Evolutionary conservation across 2,329 filamentous ascomycete species (phyloP), one percentile per base, ranked within the genome.

Genomic region (Calonectria montana): DNA sequence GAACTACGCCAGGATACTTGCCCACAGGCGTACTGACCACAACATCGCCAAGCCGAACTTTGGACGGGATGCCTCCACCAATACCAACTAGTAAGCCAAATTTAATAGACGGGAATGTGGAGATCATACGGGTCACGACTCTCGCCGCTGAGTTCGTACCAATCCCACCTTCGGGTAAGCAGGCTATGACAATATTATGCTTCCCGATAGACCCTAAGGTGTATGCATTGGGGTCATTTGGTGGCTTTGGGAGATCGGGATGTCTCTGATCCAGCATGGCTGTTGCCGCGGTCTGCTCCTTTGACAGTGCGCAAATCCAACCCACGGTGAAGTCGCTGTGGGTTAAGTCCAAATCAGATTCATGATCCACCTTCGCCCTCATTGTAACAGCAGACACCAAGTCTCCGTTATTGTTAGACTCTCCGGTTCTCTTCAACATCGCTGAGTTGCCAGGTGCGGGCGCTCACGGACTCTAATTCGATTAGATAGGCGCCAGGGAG

Each of bases 301-400:
- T 72, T 0, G 70, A 43, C 7, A 74, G 9, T 3, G 72, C 72
- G 29, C 70, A 72, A 23, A 74, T 35, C 70, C 70, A 74, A 18
- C 70, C 72, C 27, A 74, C 53, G 10, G 43, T 65, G 16, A 8
- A 35, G 31, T 35, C 31, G 9, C 10, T 12, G 12, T 35, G 31
- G 31, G 31, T 35, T 10, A 35, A 35, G 12, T 7, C 9, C 10
- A 8, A 12, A 7, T 35, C 12, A 7, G 9, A 31, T 31, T 9
- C 29, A 31, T 9, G 29, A 31, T 31, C 29, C 29, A 9, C 29
- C 29, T 5, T 31, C 5, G 29, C 12, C 31, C 12, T 35, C 31
- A 10, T 35, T 35, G 10, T 35, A 35, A 6, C 31, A 12, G 31
- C 12, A 12, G 31, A 12, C 9, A 8, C 31, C 10, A 12, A 35